Percentiles rank a stretch among this genome's conserved stretches.
These are phyloP conservation scores for Eucalyptus brandiana DNA, from an alignment of 345 rosid genomes.

Conservation along the genomic window DNA sequence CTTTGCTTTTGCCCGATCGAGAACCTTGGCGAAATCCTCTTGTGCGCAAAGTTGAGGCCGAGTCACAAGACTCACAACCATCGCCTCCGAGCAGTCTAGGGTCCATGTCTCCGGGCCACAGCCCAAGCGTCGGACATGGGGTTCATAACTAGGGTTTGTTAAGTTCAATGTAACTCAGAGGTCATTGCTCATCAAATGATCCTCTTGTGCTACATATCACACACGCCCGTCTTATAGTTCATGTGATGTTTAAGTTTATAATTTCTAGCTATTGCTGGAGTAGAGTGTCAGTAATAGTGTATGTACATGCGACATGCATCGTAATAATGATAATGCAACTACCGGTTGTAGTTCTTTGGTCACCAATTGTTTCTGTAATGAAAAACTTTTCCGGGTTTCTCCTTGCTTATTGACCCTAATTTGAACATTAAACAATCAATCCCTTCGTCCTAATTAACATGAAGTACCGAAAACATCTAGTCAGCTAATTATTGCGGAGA, in stretches of 20 bases:
- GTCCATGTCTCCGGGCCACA: conserved; percentile 27
- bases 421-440: background rate
- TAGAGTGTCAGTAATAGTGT: background rate
- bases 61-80: background rate
- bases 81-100: background rate
- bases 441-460: background rate
- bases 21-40: too few species aligned
- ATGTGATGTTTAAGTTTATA: background rate
- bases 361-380: background rate
- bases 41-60: background rate
- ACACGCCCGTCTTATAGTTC: background rate
- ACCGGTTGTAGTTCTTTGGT: background rate
- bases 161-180: background rate
- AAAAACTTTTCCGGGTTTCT: background rate
- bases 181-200: background rate
- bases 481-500: background rate
- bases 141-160: background rate
- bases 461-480: background rate
- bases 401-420: background rate
- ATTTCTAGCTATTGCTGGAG: background rate
- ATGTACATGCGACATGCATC: background rate
- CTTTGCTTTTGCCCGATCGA: too few species aligned
- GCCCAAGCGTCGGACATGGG: conserved; percentile 38
- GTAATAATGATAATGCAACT: background rate
- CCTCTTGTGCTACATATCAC: background rate